These are phyloP conservation scores for Spinacia oleracea DNA, from an alignment of 179 eudicot genomes.

Conservation along the genomic window DNA sequence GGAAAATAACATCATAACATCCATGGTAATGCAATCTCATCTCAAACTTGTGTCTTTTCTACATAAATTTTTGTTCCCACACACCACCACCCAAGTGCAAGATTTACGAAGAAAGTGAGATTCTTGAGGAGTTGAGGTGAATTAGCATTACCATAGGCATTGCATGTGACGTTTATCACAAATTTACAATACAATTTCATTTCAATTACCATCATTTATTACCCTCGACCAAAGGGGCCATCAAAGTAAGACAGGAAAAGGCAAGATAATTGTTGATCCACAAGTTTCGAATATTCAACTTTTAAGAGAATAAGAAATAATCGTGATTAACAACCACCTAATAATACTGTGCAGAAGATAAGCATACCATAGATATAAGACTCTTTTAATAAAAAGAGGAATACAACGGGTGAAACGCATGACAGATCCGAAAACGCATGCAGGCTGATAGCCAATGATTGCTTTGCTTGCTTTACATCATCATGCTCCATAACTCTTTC, in stretches of 20 bases:
- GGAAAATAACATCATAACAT: too few relatives aligned
- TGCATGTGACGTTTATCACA: too few relatives aligned
- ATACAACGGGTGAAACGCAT: slow-evolving; percentile 81
- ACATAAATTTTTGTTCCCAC: too few relatives aligned
- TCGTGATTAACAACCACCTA: background rate
- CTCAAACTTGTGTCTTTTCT: too few relatives aligned
- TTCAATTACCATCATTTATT: too few relatives aligned
- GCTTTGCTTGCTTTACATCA: slow-evolving; percentile 33
- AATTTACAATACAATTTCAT: too few relatives aligned
- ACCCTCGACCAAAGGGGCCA: too few relatives aligned
- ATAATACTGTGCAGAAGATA: slow-evolving; percentile 15
- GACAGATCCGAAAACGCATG: slow-evolving; percentile 84
- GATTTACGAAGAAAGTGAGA: too few relatives aligned
- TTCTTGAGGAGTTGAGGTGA: too few relatives aligned
- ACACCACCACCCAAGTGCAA: too few relatives aligned
- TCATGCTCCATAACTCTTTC: slow-evolving; percentile 33
- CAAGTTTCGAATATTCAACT: slow-evolving; percentile 1
- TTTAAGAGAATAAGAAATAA: slow-evolving; percentile 1
- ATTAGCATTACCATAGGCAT: too few relatives aligned
- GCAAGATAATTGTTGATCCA: background rate
- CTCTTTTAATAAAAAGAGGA: slow-evolving; percentile 75
- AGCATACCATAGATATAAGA: slow-evolving; percentile 66
- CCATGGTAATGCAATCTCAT: too few relatives aligned
- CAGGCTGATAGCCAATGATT: slow-evolving; percentile 44
- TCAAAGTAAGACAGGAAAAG: background rate